phyloP scores from a whole-genome alignment of 345 rosid species.

The Hypericum androsaemum region DNA sequence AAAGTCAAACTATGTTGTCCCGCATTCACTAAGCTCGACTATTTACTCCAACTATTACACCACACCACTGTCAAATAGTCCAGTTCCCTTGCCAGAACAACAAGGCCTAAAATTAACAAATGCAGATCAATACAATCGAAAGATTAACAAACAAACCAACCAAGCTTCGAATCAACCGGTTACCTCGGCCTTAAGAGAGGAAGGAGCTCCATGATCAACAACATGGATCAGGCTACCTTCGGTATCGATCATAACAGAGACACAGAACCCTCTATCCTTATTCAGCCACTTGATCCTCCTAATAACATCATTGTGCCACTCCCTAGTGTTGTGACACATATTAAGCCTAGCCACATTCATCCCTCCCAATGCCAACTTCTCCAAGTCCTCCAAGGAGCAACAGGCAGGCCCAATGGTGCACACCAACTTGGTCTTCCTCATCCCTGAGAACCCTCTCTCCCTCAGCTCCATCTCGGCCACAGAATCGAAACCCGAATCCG shows the following conservation, averaged over 20 bases:
- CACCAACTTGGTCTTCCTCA: slow-evolving; percentile 70
- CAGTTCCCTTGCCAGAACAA: too few species aligned
- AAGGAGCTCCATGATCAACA: slow-evolving; percentile 61
- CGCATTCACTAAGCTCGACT: too few species aligned
- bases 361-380: slow-evolving; percentile 50
- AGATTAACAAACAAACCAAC: background rate
- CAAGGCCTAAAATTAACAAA: too few species aligned
- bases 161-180: background rate
- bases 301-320: slow-evolving; percentile 57
- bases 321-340: slow-evolving; percentile 61
- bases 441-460: slow-evolving; percentile 53
- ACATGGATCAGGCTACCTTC: slow-evolving; percentile 74
- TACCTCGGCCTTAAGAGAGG: slow-evolving; percentile 37
- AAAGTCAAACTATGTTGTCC: too few species aligned
- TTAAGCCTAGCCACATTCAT: slow-evolving; percentile 75
- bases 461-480: slow-evolving; percentile 45
- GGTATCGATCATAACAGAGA: slow-evolving; percentile 63
- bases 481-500: slow-evolving; percentile 33
- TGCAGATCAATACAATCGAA: background rate
- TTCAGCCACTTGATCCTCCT: slow-evolving; percentile 48
- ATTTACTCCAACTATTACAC: too few species aligned
- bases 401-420: slow-evolving; percentile 70
- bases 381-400: slow-evolving; percentile 43
- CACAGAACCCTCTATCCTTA: slow-evolving; percentile 42
- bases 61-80: too few species aligned